Conservation (phyloP, 345 rosid genomes). For the Lepidium sativum region DNA sequence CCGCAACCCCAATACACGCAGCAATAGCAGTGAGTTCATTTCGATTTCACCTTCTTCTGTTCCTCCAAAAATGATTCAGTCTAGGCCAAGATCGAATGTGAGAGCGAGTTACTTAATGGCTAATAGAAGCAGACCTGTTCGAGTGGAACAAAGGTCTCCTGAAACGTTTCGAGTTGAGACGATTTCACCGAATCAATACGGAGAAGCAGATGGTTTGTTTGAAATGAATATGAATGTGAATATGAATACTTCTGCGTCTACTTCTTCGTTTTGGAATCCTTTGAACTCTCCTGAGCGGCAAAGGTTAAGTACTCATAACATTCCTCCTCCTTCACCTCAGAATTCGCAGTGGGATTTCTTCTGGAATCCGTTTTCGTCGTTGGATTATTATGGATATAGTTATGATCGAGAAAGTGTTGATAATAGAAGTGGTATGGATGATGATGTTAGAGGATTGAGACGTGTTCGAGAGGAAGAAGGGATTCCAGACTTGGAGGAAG, state of each 20-base stretch:
- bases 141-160: constrained; percentile 80
- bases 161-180: constrained; percentile 53
- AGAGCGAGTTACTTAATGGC: constrained; percentile 58
- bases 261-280: constrained; percentile 25
- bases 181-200: constrained; percentile 50
- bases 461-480: constrained; percentile 97
- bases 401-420: constrained; percentile 44
- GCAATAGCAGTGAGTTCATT: constrained; percentile 45
- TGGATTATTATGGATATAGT: constrained; percentile 74
- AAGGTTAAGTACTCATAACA: constrained; percentile 36
- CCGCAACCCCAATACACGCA: background rate
- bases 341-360: constrained; percentile 90
- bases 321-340: constrained; percentile 89
- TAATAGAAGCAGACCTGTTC: constrained; percentile 56
- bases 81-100: constrained; percentile 40
- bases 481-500: constrained; percentile 85
- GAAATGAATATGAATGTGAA: constrained; percentile 40
- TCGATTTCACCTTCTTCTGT: constrained; percentile 50
- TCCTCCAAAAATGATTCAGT: constrained; percentile 37
- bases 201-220: constrained; percentile 48
- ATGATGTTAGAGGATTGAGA: constrained; percentile 70
- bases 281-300: constrained; percentile 25
- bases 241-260: constrained; percentile 19
- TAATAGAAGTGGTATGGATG: constrained; percentile 47
- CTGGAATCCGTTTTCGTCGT: constrained; percentile 94